Percentiles rank a stretch among this genome's conserved stretches.
Evolutionary conservation across 2,329 filamentous ascomycete species (phyloP).

Genomic region (Tolypocladium sp.): DNA sequence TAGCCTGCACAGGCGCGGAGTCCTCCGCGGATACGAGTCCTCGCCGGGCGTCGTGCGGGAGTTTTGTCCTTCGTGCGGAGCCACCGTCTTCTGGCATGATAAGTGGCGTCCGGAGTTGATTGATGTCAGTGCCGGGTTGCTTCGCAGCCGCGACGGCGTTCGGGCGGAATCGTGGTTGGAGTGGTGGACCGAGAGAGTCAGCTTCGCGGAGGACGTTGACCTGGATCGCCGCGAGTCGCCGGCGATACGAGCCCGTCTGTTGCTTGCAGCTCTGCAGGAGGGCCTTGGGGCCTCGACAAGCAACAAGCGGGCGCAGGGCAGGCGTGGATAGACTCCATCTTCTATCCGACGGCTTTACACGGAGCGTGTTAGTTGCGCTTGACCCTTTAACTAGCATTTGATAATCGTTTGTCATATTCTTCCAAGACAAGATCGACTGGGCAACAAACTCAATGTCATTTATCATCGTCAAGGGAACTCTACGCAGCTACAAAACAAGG

Average conservation of each 20-base stretch:
- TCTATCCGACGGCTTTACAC: background rate
- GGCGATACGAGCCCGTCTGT: background rate
- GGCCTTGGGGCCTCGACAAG: background rate
- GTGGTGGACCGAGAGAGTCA: slow-evolving; percentile 51
- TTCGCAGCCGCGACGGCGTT: slow-evolving; percentile 40
- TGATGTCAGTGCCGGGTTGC: slow-evolving; percentile 54
- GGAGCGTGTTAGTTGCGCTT: too few species aligned
- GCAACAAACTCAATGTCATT: too few species aligned
- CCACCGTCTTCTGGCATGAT: slow-evolving; percentile 55
- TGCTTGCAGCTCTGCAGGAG: background rate
- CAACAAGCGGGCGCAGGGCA: background rate
- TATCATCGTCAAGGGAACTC: background rate
- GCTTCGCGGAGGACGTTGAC: slow-evolving; percentile 43
- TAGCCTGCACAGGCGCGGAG: slow-evolving; percentile 25
- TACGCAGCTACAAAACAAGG: background rate
- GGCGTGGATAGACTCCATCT: background rate
- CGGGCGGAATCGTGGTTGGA: slow-evolving; percentile 50
- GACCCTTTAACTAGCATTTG: too few species aligned
- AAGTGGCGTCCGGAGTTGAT: slow-evolving; percentile 43
- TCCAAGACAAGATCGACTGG: too few species aligned
- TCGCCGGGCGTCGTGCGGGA: slow-evolving; percentile 44
- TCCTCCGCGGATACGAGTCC: slow-evolving; percentile 44
- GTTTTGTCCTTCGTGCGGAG: slow-evolving; percentile 55
- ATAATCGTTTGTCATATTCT: background rate
- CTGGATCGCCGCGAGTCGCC: background rate